Evolutionary conservation across 2,329 filamentous ascomycete genomes (phyloP), one percentile per base, ranked within the genome.

Genomic region (Sarocladium strictum): DNA sequence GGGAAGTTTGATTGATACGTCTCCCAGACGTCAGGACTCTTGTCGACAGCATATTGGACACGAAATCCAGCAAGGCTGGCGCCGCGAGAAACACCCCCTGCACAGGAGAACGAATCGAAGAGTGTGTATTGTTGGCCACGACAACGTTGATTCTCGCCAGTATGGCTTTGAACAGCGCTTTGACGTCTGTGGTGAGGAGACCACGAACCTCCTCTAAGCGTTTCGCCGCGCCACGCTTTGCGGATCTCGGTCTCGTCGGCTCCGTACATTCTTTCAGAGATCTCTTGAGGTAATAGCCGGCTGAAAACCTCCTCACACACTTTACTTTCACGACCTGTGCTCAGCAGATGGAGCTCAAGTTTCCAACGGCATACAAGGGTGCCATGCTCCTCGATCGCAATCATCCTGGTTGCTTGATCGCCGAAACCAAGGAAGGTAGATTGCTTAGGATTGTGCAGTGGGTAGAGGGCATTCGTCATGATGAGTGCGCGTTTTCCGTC

Each of bases 91-190:
- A 82, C 80, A 3, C 89, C 89, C 0, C 90, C 89, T 1, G 80
- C 86, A 1, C 89, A 88, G 32, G 82, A 87, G 58, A 89, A 94
- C 0, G 80, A 76, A 62, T 94, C 90, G 1, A 82, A 86, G 23
- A 86, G 81, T 0, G 83, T 87, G 57, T 89, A 89, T 37, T 72
- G 73, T 45, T 81, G 77, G 0, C 66, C 66, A 0, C 54, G 55
- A 1, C 19, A 5, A 12, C 32, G 3, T 55, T 62, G 55, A 14
- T 27, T 17, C 3, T 19, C 10, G 17, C 7, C 24, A 12, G 3
- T 10, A 5, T n/a, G 11, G 6, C 17, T 32, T 11, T 19, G n/a
- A 27, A 11, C 43, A 33, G 10, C 23, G 53, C 50, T 35, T 37
- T 21, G 32, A 43, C 3, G 21, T 3, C 12, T 49, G 12, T 35